Conservation (phyloP, 1,284 basidiomycete genomes). For the Fomitopsis schrenkii region DNA sequence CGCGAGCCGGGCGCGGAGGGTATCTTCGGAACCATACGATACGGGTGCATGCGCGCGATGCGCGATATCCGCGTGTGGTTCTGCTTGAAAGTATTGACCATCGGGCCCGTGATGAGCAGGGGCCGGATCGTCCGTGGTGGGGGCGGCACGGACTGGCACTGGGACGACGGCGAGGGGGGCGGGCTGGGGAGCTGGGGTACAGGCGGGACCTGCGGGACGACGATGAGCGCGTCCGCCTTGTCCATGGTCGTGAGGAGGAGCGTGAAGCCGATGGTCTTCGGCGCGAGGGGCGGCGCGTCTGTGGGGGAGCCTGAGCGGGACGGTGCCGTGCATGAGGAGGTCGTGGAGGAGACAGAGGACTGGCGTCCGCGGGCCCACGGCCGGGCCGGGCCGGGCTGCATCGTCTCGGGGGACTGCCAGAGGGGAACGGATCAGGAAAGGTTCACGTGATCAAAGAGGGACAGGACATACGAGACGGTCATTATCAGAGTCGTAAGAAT, state of each 20-base stretch:
- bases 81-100: constrained; percentile 30
- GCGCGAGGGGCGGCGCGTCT: constrained; percentile 12
- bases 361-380: constrained; percentile 22
- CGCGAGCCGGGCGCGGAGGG: not conserved
- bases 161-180: constrained; percentile 7
- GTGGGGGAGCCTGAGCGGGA: constrained; percentile 21
- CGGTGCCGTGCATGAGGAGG: constrained; percentile 19
- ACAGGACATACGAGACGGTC: constrained; percentile 12
- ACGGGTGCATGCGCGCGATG: constrained; percentile 51
- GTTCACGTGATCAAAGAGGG: not conserved
- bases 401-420: not conserved
- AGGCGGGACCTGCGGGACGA: constrained; percentile 25
- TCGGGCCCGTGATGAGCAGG: constrained; percentile 45
- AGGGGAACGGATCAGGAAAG: not conserved
- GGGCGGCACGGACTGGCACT: constrained; percentile 12
- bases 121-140: constrained; percentile 13
- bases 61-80: constrained; percentile 37
- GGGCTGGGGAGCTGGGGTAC: constrained; percentile 5
- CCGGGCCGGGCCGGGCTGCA: constrained; percentile 4
- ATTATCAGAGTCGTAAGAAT: constrained; percentile 13
- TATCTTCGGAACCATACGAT: constrained; percentile 30
- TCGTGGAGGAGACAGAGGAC: constrained; percentile 30
- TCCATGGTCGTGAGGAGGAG: constrained; percentile 30
- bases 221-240: constrained; percentile 47
- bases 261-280: constrained; percentile 14